phyloP scores from a whole-genome alignment of 2,329 filamentous ascomycete genomes.

The Fusarium illudens region DNA sequence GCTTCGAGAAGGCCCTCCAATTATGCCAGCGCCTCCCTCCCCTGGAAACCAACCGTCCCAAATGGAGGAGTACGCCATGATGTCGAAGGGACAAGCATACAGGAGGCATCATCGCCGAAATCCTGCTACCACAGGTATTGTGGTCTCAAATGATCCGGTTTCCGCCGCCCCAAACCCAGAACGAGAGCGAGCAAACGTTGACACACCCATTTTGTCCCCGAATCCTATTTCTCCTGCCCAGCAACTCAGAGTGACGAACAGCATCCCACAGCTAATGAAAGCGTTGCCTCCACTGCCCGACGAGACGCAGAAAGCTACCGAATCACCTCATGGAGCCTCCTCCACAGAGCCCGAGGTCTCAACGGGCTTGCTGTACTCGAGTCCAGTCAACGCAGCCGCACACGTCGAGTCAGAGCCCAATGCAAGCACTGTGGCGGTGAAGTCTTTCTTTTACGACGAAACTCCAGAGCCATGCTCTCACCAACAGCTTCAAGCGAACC shows the following conservation, averaged over 20 bases:
- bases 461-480: background rate
- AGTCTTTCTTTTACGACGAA: background rate
- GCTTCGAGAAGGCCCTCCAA: background rate
- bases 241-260: slow-evolving; percentile 57
- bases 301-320: slow-evolving; percentile 20
- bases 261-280: slow-evolving; percentile 63
- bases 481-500: slow-evolving; percentile 12
- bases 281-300: slow-evolving; percentile 57
- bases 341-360: slow-evolving; percentile 12
- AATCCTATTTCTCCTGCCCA: slow-evolving; percentile 58
- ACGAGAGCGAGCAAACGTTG: slow-evolving; percentile 8
- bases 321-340: background rate
- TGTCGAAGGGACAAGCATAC: background rate
- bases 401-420: background rate
- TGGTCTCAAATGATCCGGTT: slow-evolving; percentile 5
- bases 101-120: slow-evolving; percentile 41
- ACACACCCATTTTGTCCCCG: slow-evolving; percentile 53
- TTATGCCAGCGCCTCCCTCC: background rate
- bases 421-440: background rate
- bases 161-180: background rate
- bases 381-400: slow-evolving; percentile 13
- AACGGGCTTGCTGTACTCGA: slow-evolving; percentile 18
- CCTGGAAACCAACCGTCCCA: background rate
- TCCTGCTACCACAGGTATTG: slow-evolving; percentile 37
- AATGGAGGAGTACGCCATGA: background rate